Conservation (phyloP, 2,329 filamentous ascomycete genomes). For the Fulvia fulva region DNA sequence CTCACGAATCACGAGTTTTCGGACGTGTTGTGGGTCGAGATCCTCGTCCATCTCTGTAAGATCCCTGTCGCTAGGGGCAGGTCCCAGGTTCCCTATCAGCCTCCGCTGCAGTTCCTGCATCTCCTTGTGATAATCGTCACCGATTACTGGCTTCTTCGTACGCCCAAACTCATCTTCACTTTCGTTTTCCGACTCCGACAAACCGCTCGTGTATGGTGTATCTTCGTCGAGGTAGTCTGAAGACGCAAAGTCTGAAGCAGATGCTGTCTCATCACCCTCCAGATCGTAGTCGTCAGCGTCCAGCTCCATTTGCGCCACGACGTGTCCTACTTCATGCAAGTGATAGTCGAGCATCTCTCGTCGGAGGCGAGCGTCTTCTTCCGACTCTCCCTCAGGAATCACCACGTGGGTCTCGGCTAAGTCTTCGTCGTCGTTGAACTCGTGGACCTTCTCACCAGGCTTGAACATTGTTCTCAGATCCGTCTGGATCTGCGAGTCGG, state of each 20-base stretch:
- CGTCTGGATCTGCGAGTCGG: slow-evolving; percentile 22
- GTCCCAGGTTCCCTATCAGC: slow-evolving; percentile 61
- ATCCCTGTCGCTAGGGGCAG: slow-evolving; percentile 37
- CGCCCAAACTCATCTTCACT: slow-evolving; percentile 75
- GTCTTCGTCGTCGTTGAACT: slow-evolving; percentile 43
- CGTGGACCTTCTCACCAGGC: slow-evolving; percentile 40
- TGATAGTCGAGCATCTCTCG: slow-evolving; percentile 89
- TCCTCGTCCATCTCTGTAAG: slow-evolving; percentile 35
- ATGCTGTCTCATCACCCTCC: slow-evolving; percentile 42
- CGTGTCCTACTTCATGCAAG: slow-evolving; percentile 79
- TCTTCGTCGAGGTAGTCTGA: slow-evolving; percentile 38
- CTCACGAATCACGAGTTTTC: slow-evolving; percentile 48
- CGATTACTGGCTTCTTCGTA: slow-evolving; percentile 62
- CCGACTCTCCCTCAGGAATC: slow-evolving; percentile 69
- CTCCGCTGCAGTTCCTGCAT: slow-evolving; percentile 84
- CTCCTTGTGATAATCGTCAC: slow-evolving; percentile 69
- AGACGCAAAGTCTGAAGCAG: slow-evolving; percentile 23
- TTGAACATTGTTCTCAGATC: slow-evolving; percentile 30
- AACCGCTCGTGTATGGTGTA: slow-evolving; percentile 41
- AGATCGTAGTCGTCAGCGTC: slow-evolving; percentile 61
- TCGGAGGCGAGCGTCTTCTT: slow-evolving; percentile 74
- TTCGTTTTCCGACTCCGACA: slow-evolving; percentile 62
- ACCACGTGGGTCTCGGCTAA: slow-evolving; percentile 46
- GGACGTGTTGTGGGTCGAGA: slow-evolving; percentile 53
- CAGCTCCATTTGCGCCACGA: slow-evolving; percentile 86